Evolutionary conservation across 148 eudicot species (phyloP).

Genomic region (Polygonum aviculare): DNA sequence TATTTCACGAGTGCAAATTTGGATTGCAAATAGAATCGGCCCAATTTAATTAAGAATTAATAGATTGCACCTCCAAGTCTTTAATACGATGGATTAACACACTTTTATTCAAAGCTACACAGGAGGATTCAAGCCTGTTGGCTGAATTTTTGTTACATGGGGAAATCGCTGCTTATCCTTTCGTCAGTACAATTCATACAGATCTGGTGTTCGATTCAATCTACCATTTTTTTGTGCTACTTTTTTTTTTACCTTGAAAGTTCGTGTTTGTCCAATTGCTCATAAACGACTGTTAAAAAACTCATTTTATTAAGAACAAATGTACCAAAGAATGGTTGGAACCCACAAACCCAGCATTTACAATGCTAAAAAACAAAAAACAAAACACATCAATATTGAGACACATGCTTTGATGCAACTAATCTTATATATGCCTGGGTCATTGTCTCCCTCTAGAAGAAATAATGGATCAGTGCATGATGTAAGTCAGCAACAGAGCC

Average conservation of each 20-base stretch:
- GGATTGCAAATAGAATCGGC: no score
- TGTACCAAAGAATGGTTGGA: slow-evolving; percentile 1
- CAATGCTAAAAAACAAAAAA: not conserved
- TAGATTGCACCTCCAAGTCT: no score
- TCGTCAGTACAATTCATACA: no score
- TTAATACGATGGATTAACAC: no score
- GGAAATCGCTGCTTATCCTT: no score
- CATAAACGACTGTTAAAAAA: not conserved
- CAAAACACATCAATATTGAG: not conserved
- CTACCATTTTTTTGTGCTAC: no score
- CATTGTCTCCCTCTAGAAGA: not conserved
- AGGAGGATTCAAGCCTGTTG: no score
- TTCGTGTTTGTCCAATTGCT: not conserved
- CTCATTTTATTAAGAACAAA: not conserved
- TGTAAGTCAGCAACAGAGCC: slow-evolving; percentile 19
- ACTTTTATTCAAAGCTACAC: no score
- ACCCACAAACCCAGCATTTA: not conserved
- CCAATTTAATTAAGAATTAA: no score
- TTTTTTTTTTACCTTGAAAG: not conserved
- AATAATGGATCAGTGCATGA: slow-evolving; percentile 14
- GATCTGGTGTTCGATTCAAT: no score
- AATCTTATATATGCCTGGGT: not conserved
- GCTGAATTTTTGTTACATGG: no score
- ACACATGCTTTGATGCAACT: not conserved
- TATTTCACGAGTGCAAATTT: no score